Evolutionary conservation across 495 filamentous ascomycete genomes (phyloP).

Genomic region (Pyrenula aspistea): DNA sequence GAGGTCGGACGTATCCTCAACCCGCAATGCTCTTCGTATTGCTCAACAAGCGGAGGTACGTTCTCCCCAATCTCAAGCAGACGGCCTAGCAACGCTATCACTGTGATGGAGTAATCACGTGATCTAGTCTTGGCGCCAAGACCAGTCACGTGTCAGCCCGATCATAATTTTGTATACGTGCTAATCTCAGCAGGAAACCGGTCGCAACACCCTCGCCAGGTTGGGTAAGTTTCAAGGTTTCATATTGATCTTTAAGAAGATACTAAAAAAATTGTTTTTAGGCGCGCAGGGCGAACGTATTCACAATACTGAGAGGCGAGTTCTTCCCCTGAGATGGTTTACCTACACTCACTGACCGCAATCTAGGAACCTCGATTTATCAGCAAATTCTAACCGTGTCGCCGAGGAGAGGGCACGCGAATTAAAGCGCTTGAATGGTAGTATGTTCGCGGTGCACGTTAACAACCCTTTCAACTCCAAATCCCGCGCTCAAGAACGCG

Average conservation of each 20-base stretch:
- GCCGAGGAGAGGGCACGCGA: slow-evolving; percentile 67
- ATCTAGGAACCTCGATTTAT: slow-evolving; percentile 61
- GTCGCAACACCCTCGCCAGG: slow-evolving; percentile 54
- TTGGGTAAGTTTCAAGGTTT: no score
- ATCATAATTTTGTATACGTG: no score
- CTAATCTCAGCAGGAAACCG: no score
- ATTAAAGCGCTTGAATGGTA: slow-evolving; percentile 62
- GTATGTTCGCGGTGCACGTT: slow-evolving; percentile 74
- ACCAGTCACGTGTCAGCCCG: no score
- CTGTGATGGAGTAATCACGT: no score
- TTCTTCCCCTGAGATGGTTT: no score
- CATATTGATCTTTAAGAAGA: no score
- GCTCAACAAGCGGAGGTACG: slow-evolving; percentile 56
- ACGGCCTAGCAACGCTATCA: no score
- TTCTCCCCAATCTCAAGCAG: no score
- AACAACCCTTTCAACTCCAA: slow-evolving; percentile 59
- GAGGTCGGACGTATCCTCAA: slow-evolving; percentile 59
- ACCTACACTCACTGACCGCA: no score
- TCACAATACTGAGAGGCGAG: slow-evolving; percentile 68
- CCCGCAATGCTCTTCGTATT: slow-evolving; percentile 53
- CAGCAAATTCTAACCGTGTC: slow-evolving; percentile 51
- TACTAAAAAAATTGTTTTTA: no score
- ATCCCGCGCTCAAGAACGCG: slow-evolving; percentile 42
- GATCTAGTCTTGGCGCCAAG: no score
- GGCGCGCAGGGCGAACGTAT: slow-evolving; percentile 65